These are phyloP conservation scores for Kwoniella mangroviensis DNA, from an alignment of 768 basidiomycete species.

Conservation along the genomic window DNA sequence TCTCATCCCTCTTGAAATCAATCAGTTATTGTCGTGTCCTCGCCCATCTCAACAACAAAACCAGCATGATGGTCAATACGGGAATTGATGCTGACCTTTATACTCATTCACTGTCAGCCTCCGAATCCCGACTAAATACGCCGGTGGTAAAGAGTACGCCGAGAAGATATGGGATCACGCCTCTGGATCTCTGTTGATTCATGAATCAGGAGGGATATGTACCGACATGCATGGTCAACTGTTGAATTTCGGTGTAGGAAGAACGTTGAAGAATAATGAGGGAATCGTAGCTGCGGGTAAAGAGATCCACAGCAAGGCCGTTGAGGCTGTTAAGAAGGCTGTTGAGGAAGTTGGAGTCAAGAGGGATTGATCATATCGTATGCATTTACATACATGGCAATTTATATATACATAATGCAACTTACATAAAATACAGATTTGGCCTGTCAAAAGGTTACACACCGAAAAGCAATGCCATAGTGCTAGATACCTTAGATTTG, in stretches of 20 bases:
- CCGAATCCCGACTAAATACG: constrained; percentile 58
- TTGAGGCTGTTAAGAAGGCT: constrained; percentile 75
- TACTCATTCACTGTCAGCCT: constrained; percentile 34
- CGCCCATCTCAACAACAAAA: background rate
- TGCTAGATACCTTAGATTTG: constrained; percentile 25
- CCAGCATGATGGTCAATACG: no score
- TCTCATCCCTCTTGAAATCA: no score
- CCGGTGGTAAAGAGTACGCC: constrained; percentile 67
- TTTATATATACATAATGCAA: background rate
- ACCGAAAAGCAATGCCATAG: constrained; percentile 12
- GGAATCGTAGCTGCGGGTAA: constrained; percentile 84
- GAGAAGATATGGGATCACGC: constrained; percentile 99
- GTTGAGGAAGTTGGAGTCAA: constrained; percentile 52
- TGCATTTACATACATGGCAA: background rate
- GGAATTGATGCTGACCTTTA: background rate
- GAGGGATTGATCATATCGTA: background rate
- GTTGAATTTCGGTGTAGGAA: constrained; percentile 83
- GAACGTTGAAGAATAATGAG: constrained; percentile 82
- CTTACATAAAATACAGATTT: background rate
- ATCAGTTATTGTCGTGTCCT: background rate
- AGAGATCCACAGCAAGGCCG: constrained; percentile 69
- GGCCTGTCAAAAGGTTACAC: background rate
- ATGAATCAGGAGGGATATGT: constrained; percentile 87
- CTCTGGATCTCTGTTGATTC: constrained; percentile 77
- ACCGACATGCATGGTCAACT: constrained; percentile 77